phyloP scores from a whole-genome alignment of 768 basidiomycete genomes.

The Daedaleopsis nitida region DNA sequence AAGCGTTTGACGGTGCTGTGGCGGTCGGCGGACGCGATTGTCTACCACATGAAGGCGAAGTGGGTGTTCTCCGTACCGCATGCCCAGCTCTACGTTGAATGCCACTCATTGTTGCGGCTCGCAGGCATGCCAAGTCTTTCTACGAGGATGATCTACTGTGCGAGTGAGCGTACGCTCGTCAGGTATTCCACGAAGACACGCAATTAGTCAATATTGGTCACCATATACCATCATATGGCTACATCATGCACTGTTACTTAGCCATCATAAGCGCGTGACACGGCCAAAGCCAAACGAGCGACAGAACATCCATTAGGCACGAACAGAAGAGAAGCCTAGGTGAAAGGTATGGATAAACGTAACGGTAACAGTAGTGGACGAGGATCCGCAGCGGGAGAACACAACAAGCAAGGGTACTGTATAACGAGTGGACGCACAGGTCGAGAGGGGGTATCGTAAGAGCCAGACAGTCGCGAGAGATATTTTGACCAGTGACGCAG shows the following conservation, averaged over 20 bases:
- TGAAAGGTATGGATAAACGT: neutral
- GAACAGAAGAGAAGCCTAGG: neutral
- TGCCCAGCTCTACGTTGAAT: no score
- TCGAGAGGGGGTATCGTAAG: slow-evolving; percentile 18
- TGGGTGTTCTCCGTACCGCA: neutral
- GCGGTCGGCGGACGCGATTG: no score
- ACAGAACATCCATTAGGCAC: neutral
- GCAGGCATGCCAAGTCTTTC: neutral
- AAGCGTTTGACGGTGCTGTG: no score
- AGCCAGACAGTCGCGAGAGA: neutral
- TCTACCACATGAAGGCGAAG: neutral
- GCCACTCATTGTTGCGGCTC: neutral
- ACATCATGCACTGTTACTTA: no score
- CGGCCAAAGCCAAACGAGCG: slow-evolving; percentile 1
- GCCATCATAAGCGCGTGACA: neutral
- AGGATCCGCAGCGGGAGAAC: neutral
- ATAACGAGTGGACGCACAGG: slow-evolving; percentile 19
- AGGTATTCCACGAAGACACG: no score
- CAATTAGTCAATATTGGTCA: no score
- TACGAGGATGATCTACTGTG: no score
- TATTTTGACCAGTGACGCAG: neutral
- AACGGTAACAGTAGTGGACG: neutral
- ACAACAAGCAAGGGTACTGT: slow-evolving; percentile 6
- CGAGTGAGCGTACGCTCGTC: no score
- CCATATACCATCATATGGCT: no score